phyloP scores from a whole-genome alignment of 2,329 filamentous ascomycete species.

The Epichloe scottii region DNA sequence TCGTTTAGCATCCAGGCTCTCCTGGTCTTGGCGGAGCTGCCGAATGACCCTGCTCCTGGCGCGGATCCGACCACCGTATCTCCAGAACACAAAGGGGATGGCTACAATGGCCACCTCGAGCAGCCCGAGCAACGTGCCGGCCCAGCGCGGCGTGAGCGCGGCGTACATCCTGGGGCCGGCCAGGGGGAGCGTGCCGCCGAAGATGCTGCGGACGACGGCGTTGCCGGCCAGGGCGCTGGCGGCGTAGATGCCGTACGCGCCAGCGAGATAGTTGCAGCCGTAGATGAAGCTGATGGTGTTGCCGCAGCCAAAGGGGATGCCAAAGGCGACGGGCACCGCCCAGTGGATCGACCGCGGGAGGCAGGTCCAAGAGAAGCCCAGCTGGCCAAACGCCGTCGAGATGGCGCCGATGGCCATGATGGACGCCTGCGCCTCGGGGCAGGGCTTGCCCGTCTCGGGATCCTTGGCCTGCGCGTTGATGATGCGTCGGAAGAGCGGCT shows the following conservation, averaged over 20 bases:
- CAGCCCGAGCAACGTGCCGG: slow-evolving; percentile 61
- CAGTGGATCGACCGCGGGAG: slow-evolving; percentile 67
- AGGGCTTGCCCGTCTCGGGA: slow-evolving; percentile 57
- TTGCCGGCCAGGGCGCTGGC: slow-evolving; percentile 73
- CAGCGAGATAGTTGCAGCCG: slow-evolving; percentile 65
- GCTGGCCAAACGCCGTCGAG: slow-evolving; percentile 62
- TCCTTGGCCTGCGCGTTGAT: slow-evolving; percentile 68
- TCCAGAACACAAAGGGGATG: slow-evolving; percentile 69
- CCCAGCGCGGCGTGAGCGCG: slow-evolving; percentile 62
- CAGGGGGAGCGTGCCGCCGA: slow-evolving; percentile 69
- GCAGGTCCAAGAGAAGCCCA: slow-evolving; percentile 83
- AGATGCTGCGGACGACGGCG: slow-evolving; percentile 55
- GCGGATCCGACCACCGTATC: slow-evolving; percentile 41
- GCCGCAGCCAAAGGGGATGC: slow-evolving; percentile 66
- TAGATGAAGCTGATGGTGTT: slow-evolving; percentile 77
- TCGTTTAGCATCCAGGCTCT: slow-evolving; percentile 20
- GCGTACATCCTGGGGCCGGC: slow-evolving; percentile 62
- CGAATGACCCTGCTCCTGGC: slow-evolving; percentile 35
- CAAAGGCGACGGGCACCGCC: slow-evolving; percentile 67
- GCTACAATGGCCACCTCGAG: slow-evolving; percentile 64
- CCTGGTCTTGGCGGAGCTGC: slow-evolving; percentile 32
- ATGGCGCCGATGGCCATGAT: slow-evolving; percentile 69
- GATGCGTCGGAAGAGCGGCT: slow-evolving; percentile 62
- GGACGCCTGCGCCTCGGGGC: slow-evolving; percentile 70
- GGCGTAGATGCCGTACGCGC: slow-evolving; percentile 69